Conservation (phyloP, 352 stramenopile genomes). For the Pythium sp. region DNA sequence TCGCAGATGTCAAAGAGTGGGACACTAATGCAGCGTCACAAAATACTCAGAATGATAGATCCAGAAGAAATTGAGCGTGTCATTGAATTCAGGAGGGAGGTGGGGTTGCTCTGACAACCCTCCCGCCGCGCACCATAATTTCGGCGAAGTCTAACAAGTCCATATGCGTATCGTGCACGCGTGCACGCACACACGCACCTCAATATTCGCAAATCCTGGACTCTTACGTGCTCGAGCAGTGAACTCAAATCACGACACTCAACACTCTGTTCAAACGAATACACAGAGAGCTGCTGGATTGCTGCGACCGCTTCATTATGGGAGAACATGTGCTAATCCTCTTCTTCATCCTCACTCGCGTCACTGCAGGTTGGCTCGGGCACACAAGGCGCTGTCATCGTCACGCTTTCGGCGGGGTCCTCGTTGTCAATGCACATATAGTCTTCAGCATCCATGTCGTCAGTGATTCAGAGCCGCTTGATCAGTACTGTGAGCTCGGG, state of each 20-base stretch:
- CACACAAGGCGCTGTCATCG: not conserved
- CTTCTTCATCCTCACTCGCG: too few species aligned
- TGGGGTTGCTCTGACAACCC: not conserved
- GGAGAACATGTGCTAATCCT: not conserved
- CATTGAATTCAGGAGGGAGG: too few species aligned
- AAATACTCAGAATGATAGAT: too few species aligned
- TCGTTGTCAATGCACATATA: slow-evolving; percentile 1
- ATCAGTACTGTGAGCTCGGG: too few species aligned
- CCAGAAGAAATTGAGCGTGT: too few species aligned
- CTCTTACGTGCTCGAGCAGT: not conserved
- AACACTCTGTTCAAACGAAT: not conserved
- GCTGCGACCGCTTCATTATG: not conserved
- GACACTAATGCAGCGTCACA: too few species aligned
- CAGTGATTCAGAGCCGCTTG: too few species aligned
- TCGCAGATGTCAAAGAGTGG: too few species aligned
- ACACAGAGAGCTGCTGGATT: slow-evolving; percentile 3
- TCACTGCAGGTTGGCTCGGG: not conserved
- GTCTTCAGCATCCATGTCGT: not conserved
- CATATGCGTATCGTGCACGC: slow-evolving; percentile 4
- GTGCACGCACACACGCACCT: too few species aligned
- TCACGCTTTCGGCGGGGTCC: not conserved
- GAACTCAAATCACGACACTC: too few species aligned
- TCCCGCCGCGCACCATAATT: not conserved
- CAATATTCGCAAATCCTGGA: not conserved
- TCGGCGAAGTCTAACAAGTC: not conserved